Conservation (phyloP, 306 rosid genomes). For the Pterocarpus macrocarpus region DNA sequence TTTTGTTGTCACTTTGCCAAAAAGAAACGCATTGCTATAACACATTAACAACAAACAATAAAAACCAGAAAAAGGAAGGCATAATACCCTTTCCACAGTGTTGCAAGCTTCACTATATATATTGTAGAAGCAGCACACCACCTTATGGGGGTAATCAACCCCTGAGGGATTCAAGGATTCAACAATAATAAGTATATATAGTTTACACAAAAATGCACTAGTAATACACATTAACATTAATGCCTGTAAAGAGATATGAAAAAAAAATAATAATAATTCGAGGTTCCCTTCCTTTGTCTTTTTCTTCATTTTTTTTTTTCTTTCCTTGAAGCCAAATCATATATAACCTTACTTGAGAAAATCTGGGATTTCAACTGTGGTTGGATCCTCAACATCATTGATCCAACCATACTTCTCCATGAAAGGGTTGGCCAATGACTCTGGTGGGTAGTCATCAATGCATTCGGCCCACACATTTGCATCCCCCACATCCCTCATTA, state of each 20-base stretch:
- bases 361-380: conserved; percentile 59
- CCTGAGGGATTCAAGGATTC: conserved; percentile 23
- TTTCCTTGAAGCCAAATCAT: too few species aligned
- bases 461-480: conserved; percentile 83
- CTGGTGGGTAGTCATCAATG: conserved; percentile 73
- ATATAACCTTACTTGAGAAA: conserved; percentile 45
- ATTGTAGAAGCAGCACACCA: conserved; percentile 19
- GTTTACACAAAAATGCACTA: conserved; percentile 37
- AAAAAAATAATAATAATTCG: not conserved
- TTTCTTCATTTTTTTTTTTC: not conserved
- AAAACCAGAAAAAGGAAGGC: conserved; percentile 2
- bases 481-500: conserved; percentile 64
- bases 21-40: conserved; percentile 6
- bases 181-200: conserved; percentile 40
- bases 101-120: conserved; percentile 3
- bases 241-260: conserved; percentile 29
- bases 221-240: conserved; percentile 31
- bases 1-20: not conserved
- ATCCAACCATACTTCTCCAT: conserved; percentile 82
- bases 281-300: not conserved
- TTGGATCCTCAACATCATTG: conserved; percentile 60
- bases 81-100: conserved; percentile 33
- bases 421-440: conserved; percentile 69
- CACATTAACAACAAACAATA: conserved; percentile 9
- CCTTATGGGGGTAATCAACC: conserved; percentile 45